Base-by-base conservation (phyloP, 116 monocot species). In the Iris pallida region DNA sequence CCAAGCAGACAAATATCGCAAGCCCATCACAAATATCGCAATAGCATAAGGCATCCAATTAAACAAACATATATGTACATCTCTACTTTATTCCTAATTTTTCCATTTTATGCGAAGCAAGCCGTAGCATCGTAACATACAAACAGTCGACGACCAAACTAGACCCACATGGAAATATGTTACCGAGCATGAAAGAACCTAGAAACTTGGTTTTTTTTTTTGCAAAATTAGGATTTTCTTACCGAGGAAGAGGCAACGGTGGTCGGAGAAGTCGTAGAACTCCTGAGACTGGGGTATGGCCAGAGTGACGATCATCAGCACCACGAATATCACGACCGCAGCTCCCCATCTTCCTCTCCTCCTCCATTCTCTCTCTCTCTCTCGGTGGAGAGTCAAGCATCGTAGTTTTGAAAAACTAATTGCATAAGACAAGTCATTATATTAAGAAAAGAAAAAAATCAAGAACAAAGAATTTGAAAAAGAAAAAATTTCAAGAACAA, bases 201-300 rank as follows among this genome's bases (percentile, higher is more conserved):
- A 59, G 19, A 47, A 47, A 48, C n/a, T n/a, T 41, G 0, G 20
- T 30, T 30, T 30, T 30, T 30, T 30, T 30, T 30, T 30, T 30
- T 30, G 30, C 6, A 6, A 19, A 42, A 4, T n/a, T 43, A 60
- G 10, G 11, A 4, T 7, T 1, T 8, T 2, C 43, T 54, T 70
- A 96, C 96, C 96, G 41, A 88, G 59, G 71, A 92, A 86, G 42
- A 96, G 77, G 0, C 20, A 14, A 16, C 92, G 89, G 55, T 87
- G 85, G 66, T 97, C 97, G 20, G 97, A 92, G 75, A 97, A 92
- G 51, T 87, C 68, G 79, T 97, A 92, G 81, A 92, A 97, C 56
- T 87, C 90, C 73, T 92, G 75, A 5, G 84, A 81, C 64, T 97
- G 97, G 6, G 97, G 92, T 30, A 97, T 89, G 40, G 86, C 68